Conservation (phyloP, 202 grass and related monocot genomes). For the Elaeis oleifera region DNA sequence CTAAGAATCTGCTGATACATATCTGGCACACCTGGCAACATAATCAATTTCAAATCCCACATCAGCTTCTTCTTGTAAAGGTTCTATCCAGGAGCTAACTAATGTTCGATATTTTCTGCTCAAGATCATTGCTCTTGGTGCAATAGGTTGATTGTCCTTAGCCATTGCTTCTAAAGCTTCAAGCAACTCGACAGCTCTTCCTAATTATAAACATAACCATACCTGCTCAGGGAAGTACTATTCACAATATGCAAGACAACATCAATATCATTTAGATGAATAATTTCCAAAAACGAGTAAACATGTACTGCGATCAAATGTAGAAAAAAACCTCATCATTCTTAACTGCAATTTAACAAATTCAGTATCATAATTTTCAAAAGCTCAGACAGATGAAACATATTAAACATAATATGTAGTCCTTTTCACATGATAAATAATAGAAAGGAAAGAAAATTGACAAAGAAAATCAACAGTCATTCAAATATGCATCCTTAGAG, state of each 20-base stretch:
- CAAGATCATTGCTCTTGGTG: conserved; percentile 85
- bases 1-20: conserved; percentile 2
- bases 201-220: conserved; percentile 63
- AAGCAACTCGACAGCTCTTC: conserved; percentile 85
- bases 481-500: no score
- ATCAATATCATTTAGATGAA: background rate
- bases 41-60: conserved; percentile 92
- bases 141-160: conserved; percentile 64
- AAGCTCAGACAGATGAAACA: no score
- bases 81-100: conserved; percentile 98
- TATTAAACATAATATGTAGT: no score
- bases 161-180: conserved; percentile 92
- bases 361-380: no score
- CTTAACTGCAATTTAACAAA: no score
- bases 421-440: no score
- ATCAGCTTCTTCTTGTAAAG: conserved; percentile 98
- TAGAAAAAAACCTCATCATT: no score
- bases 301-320: background rate
- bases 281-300: conserved; percentile 7
- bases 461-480: no score
- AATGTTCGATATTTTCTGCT: conserved; percentile 93
- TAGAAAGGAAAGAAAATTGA: no score
- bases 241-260: conserved; percentile 5
- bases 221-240: background rate
- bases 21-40: conserved; percentile 57